A percentile compares a stretch with the other conserved stretches of the same genome.
Conservation (phyloP, 371 early-diverging fungal genomes). For the Massospora cicadina region DNA sequence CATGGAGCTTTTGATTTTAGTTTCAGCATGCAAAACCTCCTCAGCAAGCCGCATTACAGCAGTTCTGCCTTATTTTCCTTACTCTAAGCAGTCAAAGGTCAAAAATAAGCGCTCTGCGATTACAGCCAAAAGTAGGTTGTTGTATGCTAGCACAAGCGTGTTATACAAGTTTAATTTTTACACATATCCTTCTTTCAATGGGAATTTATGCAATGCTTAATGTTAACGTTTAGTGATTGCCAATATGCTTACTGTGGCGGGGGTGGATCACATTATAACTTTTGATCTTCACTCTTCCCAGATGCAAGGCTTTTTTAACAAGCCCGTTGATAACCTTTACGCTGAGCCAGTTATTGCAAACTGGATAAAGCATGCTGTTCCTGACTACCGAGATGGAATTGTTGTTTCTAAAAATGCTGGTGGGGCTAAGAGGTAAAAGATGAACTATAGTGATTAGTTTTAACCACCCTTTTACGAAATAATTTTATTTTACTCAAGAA, state of each 20-base stretch:
- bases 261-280: conserved; percentile 94
- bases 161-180: neutral
- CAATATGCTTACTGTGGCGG: conserved; percentile 85
- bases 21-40: conserved; percentile 66
- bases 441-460: neutral
- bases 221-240: conserved; percentile 49
- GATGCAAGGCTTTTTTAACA: conserved; percentile 92
- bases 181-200: neutral
- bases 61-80: conserved; percentile 90
- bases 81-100: conserved; percentile 91
- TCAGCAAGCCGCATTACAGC: conserved; percentile 25
- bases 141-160: neutral
- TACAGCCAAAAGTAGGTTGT: conserved; percentile 64
- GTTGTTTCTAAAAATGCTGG: conserved; percentile 96
- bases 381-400: conserved; percentile 58
- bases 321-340: conserved; percentile 88
- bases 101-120: conserved; percentile 88
- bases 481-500: neutral
- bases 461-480: neutral
- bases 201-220: neutral
- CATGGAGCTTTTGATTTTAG: conserved; percentile 92
- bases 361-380: conserved; percentile 69
- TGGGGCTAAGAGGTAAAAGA: conserved; percentile 72
- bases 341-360: conserved; percentile 83
- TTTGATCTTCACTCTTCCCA: conserved; percentile 87